Base-by-base conservation (phyloP, 306 rosid genomes). In the Corylus avellana region DNA sequence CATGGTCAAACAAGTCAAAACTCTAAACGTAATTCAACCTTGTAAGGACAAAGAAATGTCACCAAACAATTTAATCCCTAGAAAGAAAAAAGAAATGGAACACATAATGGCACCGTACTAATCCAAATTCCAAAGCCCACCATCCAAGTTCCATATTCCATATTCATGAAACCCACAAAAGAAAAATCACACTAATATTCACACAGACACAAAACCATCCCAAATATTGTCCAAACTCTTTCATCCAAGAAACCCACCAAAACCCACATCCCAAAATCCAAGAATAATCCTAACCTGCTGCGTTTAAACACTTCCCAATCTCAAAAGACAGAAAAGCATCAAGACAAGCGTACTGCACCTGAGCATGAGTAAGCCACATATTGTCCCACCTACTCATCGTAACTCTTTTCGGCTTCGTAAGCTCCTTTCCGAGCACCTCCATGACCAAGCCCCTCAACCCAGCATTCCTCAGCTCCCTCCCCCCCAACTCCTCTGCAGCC, bases 351-450 rank as follows among this genome's bases (percentile, higher is more conserved):
- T 88, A 88, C 75, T 66, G 84, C 2, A 88, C 78, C 88, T 88
- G 92, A 61, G 29, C 71, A 9, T 1, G 61, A 63, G 44, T 72
- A 0, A 86, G 92, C 86, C 85, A 84, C n/a, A 63, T 72, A 64
- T n/a, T 72, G 68, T 88, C 90, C 90, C 92, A 88, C 62, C 88
- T 35, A 68, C 92, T 82, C 90, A 84, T 4, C 32, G 90, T 86
- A 17, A 88, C 81, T 1, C 69, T 61, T 66, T 27, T 82, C 22
- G 92, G 87, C 84, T 89, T 89, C 16, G 69, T 12, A 13, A 89
- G 12, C 77, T 84, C 87, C 74, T 59, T 77, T 42, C 87, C 84
- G 8, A 77, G 82, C 2, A 86, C 74, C 54, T 22, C 76, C 12
- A 29, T 27, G 0, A 84, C 88, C 87, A 89, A 72, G 8, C 54